A percentile compares a stretch with the other conserved stretches of the same genome.
Evolutionary conservation across 2,329 filamentous ascomycete species (phyloP).

Genomic region (Botrytis porri): DNA sequence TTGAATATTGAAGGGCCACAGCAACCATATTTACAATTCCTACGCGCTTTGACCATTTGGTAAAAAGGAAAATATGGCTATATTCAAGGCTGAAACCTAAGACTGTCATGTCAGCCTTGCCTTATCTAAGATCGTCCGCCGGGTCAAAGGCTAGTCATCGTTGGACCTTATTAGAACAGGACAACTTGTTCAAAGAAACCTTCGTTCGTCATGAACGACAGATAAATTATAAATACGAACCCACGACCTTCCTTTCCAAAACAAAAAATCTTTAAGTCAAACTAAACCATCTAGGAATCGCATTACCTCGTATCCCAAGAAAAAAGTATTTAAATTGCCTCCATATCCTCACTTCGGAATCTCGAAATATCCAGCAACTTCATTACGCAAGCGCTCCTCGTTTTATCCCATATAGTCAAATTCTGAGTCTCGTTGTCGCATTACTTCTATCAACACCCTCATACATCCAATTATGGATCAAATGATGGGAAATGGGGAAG

Average conservation of each 20-base stretch:
- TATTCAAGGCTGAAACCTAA: not conserved
- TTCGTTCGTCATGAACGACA: not conserved
- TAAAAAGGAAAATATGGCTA: not conserved
- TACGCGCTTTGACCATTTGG: not conserved
- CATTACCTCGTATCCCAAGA: not conserved
- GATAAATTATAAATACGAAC: not conserved
- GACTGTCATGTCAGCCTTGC: not conserved
- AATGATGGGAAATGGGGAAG: slow-evolving; percentile 39
- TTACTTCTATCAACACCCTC: not conserved
- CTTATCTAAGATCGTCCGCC: not conserved
- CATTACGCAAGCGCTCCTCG: not conserved
- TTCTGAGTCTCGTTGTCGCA: not conserved
- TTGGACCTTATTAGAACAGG: slow-evolving; percentile 9
- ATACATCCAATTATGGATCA: slow-evolving; percentile 34
- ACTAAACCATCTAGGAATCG: not conserved
- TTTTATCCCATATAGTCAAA: not conserved
- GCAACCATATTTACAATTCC: slow-evolving; percentile 9
- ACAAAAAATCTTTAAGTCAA: not conserved
- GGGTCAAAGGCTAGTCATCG: not conserved
- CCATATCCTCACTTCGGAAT: not conserved
- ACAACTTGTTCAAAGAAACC: slow-evolving; percentile 18
- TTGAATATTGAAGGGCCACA: not conserved
- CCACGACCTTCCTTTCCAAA: not conserved
- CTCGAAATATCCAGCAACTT: not conserved
- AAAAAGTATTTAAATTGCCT: not conserved